Percentiles rank a stretch among this genome's conserved stretches.
Evolutionary conservation across 345 rosid genomes (phyloP).

Genomic region (Aegle marmelos): DNA sequence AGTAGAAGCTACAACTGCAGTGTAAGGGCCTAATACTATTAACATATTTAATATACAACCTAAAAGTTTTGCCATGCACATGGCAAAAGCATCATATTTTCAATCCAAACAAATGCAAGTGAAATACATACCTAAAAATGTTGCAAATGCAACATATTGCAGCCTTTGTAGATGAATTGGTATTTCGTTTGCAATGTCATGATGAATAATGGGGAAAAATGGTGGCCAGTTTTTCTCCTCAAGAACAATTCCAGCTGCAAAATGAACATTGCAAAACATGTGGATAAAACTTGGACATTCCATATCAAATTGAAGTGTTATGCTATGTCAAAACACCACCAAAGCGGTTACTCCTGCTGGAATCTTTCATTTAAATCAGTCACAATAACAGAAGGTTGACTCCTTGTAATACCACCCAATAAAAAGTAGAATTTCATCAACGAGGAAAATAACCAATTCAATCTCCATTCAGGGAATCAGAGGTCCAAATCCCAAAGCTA

Average conservation of each 20-base stretch:
- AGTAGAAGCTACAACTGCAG: not conserved
- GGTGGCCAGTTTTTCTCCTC: conserved; percentile 94
- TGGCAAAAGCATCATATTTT: not conserved
- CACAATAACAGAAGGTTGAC: not conserved
- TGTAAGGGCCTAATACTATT: not conserved
- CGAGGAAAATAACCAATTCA: not conserved
- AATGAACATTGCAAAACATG: not conserved
- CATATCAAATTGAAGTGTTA: too few relatives aligned
- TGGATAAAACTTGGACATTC: not conserved
- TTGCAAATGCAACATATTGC: conserved; percentile 72
- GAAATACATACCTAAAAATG: conserved; percentile 55
- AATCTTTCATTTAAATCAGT: not conserved
- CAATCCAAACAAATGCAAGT: not conserved
- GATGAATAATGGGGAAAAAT: conserved; percentile 78
- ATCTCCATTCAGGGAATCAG: not conserved
- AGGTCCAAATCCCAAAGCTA: not conserved
- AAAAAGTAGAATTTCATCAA: not conserved
- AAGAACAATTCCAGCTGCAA: conserved; percentile 66
- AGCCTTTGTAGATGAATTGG: conserved; percentile 78
- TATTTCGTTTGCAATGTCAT: conserved; percentile 80
- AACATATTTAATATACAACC: not conserved
- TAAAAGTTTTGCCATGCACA: not conserved
- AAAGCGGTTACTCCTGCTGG: not conserved
- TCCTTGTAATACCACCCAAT: not conserved
- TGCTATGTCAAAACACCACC: not conserved